Percentiles rank a stretch among this genome's conserved stretches.
Conservation (phyloP, 345 rosid species). For the Syzygium oleosum region DNA sequence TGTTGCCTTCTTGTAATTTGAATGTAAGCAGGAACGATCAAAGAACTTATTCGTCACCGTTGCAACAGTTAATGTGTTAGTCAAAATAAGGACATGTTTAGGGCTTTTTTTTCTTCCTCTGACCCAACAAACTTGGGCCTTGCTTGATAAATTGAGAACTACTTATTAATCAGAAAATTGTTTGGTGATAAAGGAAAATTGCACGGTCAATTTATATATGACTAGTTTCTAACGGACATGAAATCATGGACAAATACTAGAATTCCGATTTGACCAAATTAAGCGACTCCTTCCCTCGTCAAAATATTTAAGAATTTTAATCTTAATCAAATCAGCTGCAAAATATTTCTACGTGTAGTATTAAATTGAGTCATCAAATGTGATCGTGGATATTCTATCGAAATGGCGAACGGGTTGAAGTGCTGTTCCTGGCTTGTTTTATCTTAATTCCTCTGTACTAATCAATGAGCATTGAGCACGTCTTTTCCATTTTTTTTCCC, state of each 20-base stretch:
- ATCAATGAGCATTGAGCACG: background rate
- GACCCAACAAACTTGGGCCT: background rate
- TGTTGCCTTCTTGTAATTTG: background rate
- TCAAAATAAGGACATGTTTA: background rate
- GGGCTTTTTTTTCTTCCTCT: background rate
- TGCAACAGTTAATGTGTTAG: background rate
- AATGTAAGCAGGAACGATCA: background rate
- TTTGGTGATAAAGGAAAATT: background rate
- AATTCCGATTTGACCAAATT: background rate
- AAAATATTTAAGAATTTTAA: background rate
- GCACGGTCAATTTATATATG: background rate
- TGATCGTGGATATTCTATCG: background rate
- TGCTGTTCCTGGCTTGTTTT: background rate
- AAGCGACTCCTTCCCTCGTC: background rate
- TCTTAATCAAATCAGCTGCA: background rate
- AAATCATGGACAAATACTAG: background rate
- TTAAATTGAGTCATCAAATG: background rate
- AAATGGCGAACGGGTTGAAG: background rate
- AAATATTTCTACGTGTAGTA: background rate
- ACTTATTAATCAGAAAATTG: background rate
- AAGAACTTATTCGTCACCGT: background rate
- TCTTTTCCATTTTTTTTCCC: background rate
- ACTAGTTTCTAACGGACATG: background rate
- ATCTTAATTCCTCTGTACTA: background rate
- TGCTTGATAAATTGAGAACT: background rate